phyloP scores from a whole-genome alignment of 805 yeast genomes.

The Spathaspora boniae region DNA sequence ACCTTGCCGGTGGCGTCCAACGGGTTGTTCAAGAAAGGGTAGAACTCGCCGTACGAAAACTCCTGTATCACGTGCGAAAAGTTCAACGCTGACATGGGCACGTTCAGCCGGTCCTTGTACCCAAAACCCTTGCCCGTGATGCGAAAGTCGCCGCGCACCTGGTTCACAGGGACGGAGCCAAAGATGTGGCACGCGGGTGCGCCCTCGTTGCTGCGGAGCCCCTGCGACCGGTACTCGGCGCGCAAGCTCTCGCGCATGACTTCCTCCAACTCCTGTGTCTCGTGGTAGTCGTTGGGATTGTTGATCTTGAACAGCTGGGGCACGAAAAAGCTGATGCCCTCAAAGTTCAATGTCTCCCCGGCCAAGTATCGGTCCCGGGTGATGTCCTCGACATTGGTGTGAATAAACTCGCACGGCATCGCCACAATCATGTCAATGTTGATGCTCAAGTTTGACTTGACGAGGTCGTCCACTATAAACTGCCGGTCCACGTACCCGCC shows the following conservation, averaged over 20 bases:
- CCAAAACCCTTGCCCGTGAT: constrained; percentile 77
- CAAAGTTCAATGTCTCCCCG: constrained; percentile 66
- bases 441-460: constrained; percentile 57
- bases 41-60: constrained; percentile 86
- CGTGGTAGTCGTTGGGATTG: constrained; percentile 42
- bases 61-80: constrained; percentile 84
- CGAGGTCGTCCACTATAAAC: constrained; percentile 65
- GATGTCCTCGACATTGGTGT: constrained; percentile 71
- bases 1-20: constrained; percentile 69
- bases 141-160: constrained; percentile 81
- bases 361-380: constrained; percentile 80
- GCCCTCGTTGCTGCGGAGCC: constrained; percentile 44
- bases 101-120: constrained; percentile 46
- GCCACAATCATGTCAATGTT: constrained; percentile 79
- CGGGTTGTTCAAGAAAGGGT: constrained; percentile 85
- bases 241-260: constrained; percentile 62
- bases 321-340: constrained; percentile 56
- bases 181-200: constrained; percentile 83
- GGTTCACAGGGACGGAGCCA: constrained; percentile 80
- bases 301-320: constrained; percentile 50
- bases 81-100: constrained; percentile 53
- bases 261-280: constrained; percentile 62
- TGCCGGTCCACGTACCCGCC: constrained; percentile 81
- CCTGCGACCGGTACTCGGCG: constrained; percentile 55
- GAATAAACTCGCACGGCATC: constrained; percentile 77